A percentile compares a stretch with the other conserved stretches of the same genome.
phyloP scores from a whole-genome alignment of 2,329 filamentous ascomycete genomes.

The Boeremia exigua region DNA sequence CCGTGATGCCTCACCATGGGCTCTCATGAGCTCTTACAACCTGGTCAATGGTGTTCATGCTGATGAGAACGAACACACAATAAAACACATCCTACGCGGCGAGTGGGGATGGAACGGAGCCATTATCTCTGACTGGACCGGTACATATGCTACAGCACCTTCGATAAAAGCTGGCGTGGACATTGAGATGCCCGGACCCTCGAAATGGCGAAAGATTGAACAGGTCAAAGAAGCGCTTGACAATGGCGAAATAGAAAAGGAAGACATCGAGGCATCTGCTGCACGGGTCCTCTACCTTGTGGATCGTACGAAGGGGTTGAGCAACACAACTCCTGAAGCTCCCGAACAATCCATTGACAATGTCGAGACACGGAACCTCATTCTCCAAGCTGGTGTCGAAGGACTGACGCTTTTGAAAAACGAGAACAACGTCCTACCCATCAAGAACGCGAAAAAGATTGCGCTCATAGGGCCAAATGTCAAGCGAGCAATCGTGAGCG shows the following conservation, averaged over 20 bases:
- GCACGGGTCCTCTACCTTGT: constrained; percentile 68
- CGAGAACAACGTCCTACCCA: constrained; percentile 63
- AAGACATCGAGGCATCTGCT: constrained; percentile 51
- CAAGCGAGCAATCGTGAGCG: constrained; percentile 70
- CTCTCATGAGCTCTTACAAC: constrained; percentile 73
- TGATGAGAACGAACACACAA: constrained; percentile 45
- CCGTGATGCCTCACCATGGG: constrained; percentile 70
- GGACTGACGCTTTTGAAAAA: constrained; percentile 71
- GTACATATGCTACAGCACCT: constrained; percentile 48
- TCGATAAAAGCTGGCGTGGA: constrained; percentile 49
- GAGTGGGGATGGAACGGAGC: constrained; percentile 52
- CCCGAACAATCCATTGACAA: constrained; percentile 62
- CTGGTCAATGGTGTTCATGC: constrained; percentile 65
- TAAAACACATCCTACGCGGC: constrained; percentile 53
- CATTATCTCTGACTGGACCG: constrained; percentile 53
- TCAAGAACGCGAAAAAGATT: constrained; percentile 63
- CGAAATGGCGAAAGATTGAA: constrained; percentile 48
- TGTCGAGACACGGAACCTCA: constrained; percentile 63
- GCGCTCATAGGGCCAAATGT: constrained; percentile 73
- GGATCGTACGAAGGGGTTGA: constrained; percentile 64
- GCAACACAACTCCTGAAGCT: constrained; percentile 63
- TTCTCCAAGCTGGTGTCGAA: constrained; percentile 66
- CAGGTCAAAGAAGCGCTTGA: constrained; percentile 44
- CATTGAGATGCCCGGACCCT: constrained; percentile 51
- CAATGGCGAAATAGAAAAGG: constrained; percentile 54